Conservation (phyloP, 202 grass and related monocot genomes). For the Musa balbisiana region DNA sequence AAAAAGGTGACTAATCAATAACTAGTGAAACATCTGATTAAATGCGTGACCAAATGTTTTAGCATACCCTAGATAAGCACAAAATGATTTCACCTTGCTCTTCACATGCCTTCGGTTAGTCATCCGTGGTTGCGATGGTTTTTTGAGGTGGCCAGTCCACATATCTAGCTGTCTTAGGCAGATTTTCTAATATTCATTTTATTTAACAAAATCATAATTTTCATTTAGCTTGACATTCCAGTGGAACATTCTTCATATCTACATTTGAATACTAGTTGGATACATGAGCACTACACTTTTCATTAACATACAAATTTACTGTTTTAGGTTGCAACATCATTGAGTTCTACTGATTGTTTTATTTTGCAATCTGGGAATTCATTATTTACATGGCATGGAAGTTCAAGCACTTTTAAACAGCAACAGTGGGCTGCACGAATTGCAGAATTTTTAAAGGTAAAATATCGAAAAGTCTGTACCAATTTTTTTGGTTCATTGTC, state of each 20-base stretch:
- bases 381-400: conserved; percentile 88
- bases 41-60: too few species aligned
- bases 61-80: too few species aligned
- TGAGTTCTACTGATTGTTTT: conserved; percentile 82
- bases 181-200: too few species aligned
- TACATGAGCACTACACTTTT: neutral
- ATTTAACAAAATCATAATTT: neutral
- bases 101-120: too few species aligned
- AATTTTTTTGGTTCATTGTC: neutral
- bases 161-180: too few species aligned
- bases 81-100: too few species aligned
- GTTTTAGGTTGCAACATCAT: conserved; percentile 67
- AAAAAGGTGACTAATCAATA: too few species aligned
- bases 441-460: conserved; percentile 90
- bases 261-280: neutral
- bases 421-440: conserved; percentile 80
- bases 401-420: conserved; percentile 83
- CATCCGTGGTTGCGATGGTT: too few species aligned
- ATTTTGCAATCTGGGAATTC: conserved; percentile 85
- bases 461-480: neutral
- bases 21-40: too few species aligned
- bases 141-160: too few species aligned
- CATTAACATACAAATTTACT: neutral
- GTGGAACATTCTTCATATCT: neutral
- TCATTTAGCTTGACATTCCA: conserved; percentile 1